Percentiles rank a stretch among this genome's conserved stretches.
phyloP scores from a whole-genome alignment of 768 basidiomycete species.

The Suillus plorans region DNA sequence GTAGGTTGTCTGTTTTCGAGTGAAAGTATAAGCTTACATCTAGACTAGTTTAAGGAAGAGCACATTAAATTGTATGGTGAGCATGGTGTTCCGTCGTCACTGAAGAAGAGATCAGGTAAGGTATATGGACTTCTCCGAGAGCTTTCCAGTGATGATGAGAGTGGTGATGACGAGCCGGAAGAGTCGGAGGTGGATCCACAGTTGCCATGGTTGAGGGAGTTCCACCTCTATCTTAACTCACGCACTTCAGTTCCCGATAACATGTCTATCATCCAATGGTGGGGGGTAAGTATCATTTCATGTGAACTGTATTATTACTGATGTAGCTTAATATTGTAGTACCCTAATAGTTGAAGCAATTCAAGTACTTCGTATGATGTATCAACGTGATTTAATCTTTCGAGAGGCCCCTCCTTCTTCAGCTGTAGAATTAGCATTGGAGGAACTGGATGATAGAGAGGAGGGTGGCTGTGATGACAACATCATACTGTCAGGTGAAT shows the following conservation, averaged over 20 bases:
- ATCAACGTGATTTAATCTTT: background rate
- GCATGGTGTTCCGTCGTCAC: background rate
- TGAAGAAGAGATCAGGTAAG: background rate
- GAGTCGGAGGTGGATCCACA: background rate
- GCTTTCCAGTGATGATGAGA: background rate
- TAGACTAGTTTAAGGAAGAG: no score
- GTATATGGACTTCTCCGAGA: background rate
- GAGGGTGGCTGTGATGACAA: background rate
- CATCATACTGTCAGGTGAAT: background rate
- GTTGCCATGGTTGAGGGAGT: background rate
- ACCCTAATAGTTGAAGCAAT: constrained; percentile 36
- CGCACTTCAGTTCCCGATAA: background rate
- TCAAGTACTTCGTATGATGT: constrained; percentile 29
- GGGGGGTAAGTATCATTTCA: background rate
- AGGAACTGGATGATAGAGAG: background rate
- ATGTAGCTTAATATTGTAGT: background rate
- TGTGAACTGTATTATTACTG: background rate
- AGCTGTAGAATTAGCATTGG: background rate
- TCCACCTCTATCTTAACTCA: background rate
- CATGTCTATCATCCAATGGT: background rate
- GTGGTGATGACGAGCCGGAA: background rate
- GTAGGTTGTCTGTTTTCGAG: no score
- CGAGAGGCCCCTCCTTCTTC: constrained; percentile 2
- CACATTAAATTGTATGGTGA: no score
- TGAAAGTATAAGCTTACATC: no score